phyloP scores from a whole-genome alignment of 176 grass and related monocot genomes.

The sorghum (Sorghum bicolor) region Sorghum_bicolor_NCBIv3 NC_012876.2:39767001-39767500 shows the following conservation, averaged over 20 bases:
- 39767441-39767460: not conserved
- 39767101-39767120: too few species aligned
- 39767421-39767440: not conserved
- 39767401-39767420: not conserved
- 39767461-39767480: not conserved
- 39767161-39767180: not conserved
- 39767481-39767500: not conserved
- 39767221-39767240: too few species aligned
- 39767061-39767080: too few species aligned
- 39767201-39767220: not conserved
- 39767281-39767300: too few species aligned
- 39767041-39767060: too few species aligned
- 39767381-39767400: not conserved
- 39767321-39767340: not conserved
- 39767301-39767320: not conserved
- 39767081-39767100: too few species aligned
- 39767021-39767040: not conserved
- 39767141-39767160: not conserved
- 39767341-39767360: not conserved
- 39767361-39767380: too few species aligned
- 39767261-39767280: too few species aligned
- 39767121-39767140: too few species aligned
- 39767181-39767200: not conserved
- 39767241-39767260: too few species aligned
- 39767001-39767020: too few species aligned